Evolutionary conservation across 257 asterid species (phyloP), one percentile per base, ranked within the genome.

Genomic region (Solanum chaucha): DNA sequence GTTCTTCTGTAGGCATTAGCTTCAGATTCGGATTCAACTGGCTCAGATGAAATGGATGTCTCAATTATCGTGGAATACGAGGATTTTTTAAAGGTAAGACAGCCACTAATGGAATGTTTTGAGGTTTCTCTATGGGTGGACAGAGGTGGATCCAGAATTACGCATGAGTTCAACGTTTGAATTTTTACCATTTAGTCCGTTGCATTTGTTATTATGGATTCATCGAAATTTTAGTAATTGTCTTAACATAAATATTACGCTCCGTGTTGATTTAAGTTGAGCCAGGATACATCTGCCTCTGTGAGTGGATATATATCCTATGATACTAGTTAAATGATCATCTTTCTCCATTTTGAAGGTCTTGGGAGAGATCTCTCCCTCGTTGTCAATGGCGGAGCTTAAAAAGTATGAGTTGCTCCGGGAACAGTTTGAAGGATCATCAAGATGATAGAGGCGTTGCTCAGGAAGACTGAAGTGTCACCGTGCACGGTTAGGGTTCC

Each of bases 371-470:
- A 91, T 97, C 86, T 94, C 97, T 85, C 99, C 99, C 59, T 97
- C 99, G 6, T 93, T 97, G 70, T 97, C 99, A 30, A 89, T 94
- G 96, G 93, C 94, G 7, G 99, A 97, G 92, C 96, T 97, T 86
- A 93, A 90, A 89, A 97, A 93, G 87, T 97, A 95, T 68, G 99
- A 94, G 90, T 73, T 67, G 90, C 89, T 97, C 90, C 92, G 98
- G 1, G 96, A 94, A 83, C 98, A 94, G 87, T 91, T 94, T 86
- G 97, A 97, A 94, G 99, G 99, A 83, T 26, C 96, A 24, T 91
- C 98, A 2, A 89, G 89, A 91, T 95, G 68, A 81, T 11, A 28
- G 26, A 28, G 17, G 68, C 2, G 6, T 46, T 46, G 41, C 67
- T 28, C 40, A 1, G 41, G 19, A 26, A 46, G 26, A 12, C 8